phyloP scores from a whole-genome alignment of 352 stramenopile genomes.

The Phytophthora rubi region DNA sequence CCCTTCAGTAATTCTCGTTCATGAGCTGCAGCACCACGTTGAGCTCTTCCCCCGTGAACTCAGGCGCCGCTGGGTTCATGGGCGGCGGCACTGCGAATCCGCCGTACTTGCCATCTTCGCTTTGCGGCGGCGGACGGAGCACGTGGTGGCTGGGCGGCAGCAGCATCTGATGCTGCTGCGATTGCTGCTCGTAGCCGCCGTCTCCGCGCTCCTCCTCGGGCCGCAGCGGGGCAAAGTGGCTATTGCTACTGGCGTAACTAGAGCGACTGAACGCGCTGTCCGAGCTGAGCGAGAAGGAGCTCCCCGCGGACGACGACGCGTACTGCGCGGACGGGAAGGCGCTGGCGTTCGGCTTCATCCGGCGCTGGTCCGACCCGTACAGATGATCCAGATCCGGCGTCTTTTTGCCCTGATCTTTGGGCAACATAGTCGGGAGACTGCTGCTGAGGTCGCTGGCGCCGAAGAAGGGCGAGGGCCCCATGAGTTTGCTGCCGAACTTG shows the following conservation, averaged over 20 bases:
- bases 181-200: conserved; percentile 34
- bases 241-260: conserved; percentile 27
- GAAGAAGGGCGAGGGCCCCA: conserved; percentile 44
- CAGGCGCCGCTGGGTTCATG: conserved; percentile 71
- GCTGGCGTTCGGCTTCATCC: conserved; percentile 18
- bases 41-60: conserved; percentile 82
- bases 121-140: conserved; percentile 61
- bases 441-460: conserved; percentile 28
- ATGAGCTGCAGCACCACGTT: conserved; percentile 83
- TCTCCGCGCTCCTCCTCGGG: conserved; percentile 34
- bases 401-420: conserved; percentile 51
- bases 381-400: conserved; percentile 39
- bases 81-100: conserved; percentile 60
- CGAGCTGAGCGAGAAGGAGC: not conserved
- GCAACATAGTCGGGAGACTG: conserved; percentile 44
- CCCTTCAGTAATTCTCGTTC: conserved; percentile 69
- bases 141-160: conserved; percentile 47
- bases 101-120: conserved; percentile 51
- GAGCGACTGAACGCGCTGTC: conserved; percentile 35
- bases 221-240: conserved; percentile 40
- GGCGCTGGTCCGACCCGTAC: conserved; percentile 40
- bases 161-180: conserved; percentile 38
- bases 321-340: conserved; percentile 39
- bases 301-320: not conserved
- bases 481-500: conserved; percentile 40